Evolutionary conservation across 495 filamentous ascomycete species (phyloP).

Genomic region (Pseudoneurospora amorphoporcata): DNA sequence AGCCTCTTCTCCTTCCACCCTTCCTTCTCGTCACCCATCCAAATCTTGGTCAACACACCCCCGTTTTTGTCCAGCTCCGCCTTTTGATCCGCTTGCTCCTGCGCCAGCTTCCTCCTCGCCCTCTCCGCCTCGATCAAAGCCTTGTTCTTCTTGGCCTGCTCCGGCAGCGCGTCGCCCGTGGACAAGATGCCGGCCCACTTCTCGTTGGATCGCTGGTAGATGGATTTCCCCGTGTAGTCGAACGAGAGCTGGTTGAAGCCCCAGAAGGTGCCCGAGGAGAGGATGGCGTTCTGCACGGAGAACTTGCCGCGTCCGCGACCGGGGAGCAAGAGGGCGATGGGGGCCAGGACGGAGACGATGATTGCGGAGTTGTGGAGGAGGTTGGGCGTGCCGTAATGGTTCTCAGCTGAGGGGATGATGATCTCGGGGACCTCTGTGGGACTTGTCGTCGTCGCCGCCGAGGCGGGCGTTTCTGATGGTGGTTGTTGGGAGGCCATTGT

Average conservation of each 20-base stretch:
- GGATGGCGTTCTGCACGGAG: constrained; percentile 46
- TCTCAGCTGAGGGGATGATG: not conserved
- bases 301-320: constrained; percentile 62
- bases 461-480: not conserved
- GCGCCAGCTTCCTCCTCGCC: constrained; percentile 20
- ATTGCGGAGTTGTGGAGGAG: constrained; percentile 52
- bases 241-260: constrained; percentile 54
- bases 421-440: not conserved
- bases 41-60: constrained; percentile 38
- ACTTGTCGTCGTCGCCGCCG: not conserved
- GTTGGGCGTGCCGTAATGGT: constrained; percentile 14
- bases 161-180: constrained; percentile 21
- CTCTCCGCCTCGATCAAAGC: constrained; percentile 31
- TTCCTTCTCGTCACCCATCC: constrained; percentile 60
- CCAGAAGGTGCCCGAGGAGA: constrained; percentile 48
- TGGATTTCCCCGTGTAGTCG: constrained; percentile 47
- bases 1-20: constrained; percentile 64
- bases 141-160: constrained; percentile 47
- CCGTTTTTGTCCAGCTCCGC: constrained; percentile 22
- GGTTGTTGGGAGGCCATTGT: not conserved
- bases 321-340: constrained; percentile 62
- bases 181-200: constrained; percentile 9
- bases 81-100: constrained; percentile 7
- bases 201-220: constrained; percentile 23
- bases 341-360: constrained; percentile 54